phyloP scores from a whole-genome alignment of 768 basidiomycete genomes.

The Boletales sp. region DNA sequence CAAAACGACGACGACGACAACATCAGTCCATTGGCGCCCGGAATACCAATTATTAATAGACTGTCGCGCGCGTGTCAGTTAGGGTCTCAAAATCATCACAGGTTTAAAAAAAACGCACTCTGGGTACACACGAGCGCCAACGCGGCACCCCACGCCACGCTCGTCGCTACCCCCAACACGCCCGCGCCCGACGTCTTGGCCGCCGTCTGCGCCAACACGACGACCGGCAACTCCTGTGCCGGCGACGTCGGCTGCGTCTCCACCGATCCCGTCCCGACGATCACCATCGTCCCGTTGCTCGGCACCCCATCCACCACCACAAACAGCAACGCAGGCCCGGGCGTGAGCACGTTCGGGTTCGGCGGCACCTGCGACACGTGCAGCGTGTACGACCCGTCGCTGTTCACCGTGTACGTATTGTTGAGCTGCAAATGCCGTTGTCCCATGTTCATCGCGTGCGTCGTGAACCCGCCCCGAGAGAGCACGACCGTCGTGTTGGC shows the following conservation, averaged over 20 bases:
- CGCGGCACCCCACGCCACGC: background rate
- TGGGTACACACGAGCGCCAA: background rate
- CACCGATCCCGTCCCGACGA: constrained; percentile 76
- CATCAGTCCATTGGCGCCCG: background rate
- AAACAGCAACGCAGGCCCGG: constrained; percentile 82
- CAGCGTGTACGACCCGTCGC: constrained; percentile 71
- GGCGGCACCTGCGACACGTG: constrained; percentile 83
- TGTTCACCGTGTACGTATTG: constrained; percentile 77
- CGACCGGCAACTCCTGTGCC: constrained; percentile 39
- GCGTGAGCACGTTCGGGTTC: constrained; percentile 82
- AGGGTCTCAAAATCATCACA: too few species aligned
- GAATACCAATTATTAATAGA: too few species aligned
- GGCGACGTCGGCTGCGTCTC: constrained; percentile 58
- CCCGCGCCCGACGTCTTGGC: background rate
- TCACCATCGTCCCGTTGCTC: constrained; percentile 71
- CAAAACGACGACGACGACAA: background rate
- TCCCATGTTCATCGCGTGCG: constrained; percentile 87
- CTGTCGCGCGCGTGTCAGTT: background rate
- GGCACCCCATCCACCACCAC: constrained; percentile 85
- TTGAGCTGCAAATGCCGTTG: constrained; percentile 81
- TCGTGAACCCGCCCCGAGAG: constrained; percentile 81
- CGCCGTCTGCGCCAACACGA: constrained; percentile 28
- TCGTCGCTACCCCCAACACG: background rate
- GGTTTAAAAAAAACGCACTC: constrained; percentile 1
- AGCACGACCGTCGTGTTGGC: constrained; percentile 73